phyloP scores from a whole-genome alignment of 139 green algal species.

The Auxenochlorella pyrenoidosa region DNA sequence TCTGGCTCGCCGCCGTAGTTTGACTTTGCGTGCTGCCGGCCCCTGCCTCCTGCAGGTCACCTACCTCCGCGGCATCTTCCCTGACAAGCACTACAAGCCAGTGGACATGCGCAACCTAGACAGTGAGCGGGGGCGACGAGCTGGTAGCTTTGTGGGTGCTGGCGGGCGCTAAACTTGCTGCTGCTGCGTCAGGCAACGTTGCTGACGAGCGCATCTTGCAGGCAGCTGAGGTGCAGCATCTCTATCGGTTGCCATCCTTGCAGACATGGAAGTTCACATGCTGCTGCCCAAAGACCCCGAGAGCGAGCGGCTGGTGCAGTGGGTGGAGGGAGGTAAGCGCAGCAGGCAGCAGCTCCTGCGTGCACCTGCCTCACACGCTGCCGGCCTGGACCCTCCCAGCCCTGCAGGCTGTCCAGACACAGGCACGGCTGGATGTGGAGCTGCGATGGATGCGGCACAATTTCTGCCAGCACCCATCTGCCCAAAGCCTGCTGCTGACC shows the following conservation, averaged over 20 bases:
- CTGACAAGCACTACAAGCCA: constrained; percentile 63
- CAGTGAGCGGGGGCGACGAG: constrained; percentile 41
- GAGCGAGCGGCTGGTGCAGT: constrained; percentile 65
- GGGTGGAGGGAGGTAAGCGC: constrained; percentile 62
- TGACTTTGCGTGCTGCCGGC: constrained; percentile 51
- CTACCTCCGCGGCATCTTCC: constrained; percentile 76
- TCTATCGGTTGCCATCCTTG: not conserved
- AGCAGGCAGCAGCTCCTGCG: not conserved
- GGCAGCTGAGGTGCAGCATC: not conserved
- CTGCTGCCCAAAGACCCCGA: constrained; percentile 58
- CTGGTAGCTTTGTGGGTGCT: not conserved
- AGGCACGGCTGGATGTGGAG: no score
- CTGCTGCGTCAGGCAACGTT: no score
- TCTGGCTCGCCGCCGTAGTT: not conserved
- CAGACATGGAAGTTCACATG: constrained; percentile 79
- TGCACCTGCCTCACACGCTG: constrained; percentile 7
- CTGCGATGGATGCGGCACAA: no score
- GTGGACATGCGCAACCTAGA: constrained; percentile 73
- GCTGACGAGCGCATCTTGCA: not conserved
- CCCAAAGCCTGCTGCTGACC: not conserved
- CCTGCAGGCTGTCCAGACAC: not conserved
- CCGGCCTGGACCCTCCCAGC: not conserved
- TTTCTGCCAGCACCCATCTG: not conserved
- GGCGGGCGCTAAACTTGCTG: not conserved
- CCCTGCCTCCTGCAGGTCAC: constrained; percentile 58